These are phyloP conservation scores for Lactarius indigo DNA, from an alignment of 768 basidiomycete genomes.

Conservation along the genomic window DNA sequence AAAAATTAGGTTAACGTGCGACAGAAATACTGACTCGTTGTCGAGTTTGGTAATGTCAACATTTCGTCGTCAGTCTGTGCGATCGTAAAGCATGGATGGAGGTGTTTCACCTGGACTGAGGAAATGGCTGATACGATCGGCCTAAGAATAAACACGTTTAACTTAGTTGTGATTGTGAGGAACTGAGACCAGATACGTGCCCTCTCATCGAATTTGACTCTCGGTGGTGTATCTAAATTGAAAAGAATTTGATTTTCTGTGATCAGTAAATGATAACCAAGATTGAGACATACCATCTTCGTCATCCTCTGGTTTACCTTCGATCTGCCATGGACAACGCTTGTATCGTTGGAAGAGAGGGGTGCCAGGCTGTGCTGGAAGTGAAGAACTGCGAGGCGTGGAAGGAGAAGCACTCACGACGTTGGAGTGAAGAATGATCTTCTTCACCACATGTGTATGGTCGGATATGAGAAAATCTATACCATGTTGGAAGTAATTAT, in stretches of 20 bases:
- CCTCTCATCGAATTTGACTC: slow-evolving; percentile 68
- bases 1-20: slow-evolving; percentile 21
- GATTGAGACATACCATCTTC: slow-evolving; percentile 59
- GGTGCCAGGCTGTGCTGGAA: slow-evolving; percentile 64
- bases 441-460: slow-evolving; percentile 66
- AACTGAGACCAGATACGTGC: slow-evolving; percentile 35
- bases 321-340: slow-evolving; percentile 88
- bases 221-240: slow-evolving; percentile 62
- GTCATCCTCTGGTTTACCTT: slow-evolving; percentile 74
- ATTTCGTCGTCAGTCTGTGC: slow-evolving; percentile 73
- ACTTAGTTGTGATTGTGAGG: background rate
- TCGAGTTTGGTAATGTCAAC: slow-evolving; percentile 61
- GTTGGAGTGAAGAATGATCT: slow-evolving; percentile 86
- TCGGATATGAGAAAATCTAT: slow-evolving; percentile 82
- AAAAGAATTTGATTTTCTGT: slow-evolving; percentile 5
- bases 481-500: slow-evolving; percentile 91
- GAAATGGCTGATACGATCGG: slow-evolving; percentile 76
- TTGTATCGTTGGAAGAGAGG: slow-evolving; percentile 89
- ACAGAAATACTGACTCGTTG: slow-evolving; percentile 52
- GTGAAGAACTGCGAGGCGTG: background rate
- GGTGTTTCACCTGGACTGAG: slow-evolving; percentile 70
- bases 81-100: slow-evolving; percentile 77
- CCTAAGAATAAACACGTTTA: slow-evolving; percentile 39
- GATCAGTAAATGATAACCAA: background rate
- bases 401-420: slow-evolving; percentile 50